Evolutionary conservation across 352 stramenopile species (phyloP).

Genomic region (Phytophthora crassamura): DNA sequence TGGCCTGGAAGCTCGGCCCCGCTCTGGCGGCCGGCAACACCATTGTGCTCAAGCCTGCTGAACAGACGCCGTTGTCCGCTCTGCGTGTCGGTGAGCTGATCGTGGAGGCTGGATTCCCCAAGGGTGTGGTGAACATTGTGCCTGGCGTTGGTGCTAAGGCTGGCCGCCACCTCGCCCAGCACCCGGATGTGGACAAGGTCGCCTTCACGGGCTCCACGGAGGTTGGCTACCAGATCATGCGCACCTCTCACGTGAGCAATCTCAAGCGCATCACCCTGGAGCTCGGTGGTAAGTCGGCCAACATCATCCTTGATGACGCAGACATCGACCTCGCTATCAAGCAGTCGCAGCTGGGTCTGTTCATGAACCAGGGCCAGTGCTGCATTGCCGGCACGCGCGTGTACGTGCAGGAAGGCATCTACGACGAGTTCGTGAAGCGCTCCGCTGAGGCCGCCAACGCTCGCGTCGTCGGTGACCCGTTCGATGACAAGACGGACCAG

Average conservation of each 20-base stretch:
- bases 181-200: conserved; percentile 80
- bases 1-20: conserved; percentile 92
- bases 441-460: conserved; percentile 55
- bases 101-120: no score
- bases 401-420: conserved; percentile 87
- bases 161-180: conserved; percentile 44
- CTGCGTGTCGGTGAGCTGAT: no score
- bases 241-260: conserved; percentile 57
- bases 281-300: conserved; percentile 77
- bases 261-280: conserved; percentile 80
- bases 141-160: conserved; percentile 51
- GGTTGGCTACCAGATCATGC: conserved; percentile 70
- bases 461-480: conserved; percentile 61
- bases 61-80: conserved; percentile 93
- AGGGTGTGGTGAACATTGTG: conserved; percentile 90
- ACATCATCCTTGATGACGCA: conserved; percentile 71
- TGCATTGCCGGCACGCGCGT: conserved; percentile 81
- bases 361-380: conserved; percentile 87
- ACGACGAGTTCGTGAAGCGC: conserved; percentile 83
- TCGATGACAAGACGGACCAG: conserved; percentile 42
- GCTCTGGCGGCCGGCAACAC: conserved; percentile 93
- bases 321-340: conserved; percentile 67
- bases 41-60: no score
- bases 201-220: conserved; percentile 74
- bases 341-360: conserved; percentile 65